phyloP scores from a whole-genome alignment of 2,329 filamentous ascomycete species.

The Dothiorella sarmentorum region DNA sequence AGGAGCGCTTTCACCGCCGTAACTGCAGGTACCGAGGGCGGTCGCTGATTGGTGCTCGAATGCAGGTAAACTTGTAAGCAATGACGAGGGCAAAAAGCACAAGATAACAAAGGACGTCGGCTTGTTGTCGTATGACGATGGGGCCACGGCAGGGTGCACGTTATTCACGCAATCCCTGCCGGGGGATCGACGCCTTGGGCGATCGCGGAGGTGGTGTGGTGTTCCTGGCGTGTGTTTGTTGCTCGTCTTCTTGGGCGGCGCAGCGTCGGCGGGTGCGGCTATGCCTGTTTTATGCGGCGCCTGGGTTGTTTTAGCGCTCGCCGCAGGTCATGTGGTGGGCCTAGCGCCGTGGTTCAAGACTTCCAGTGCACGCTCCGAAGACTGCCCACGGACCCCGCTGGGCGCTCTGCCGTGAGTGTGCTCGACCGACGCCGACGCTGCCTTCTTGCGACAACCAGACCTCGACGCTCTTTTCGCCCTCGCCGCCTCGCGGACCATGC shows the following conservation, averaged over 20 bases:
- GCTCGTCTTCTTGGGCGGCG: too few species aligned
- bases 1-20: too few species aligned
- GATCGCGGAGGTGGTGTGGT: neutral
- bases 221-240: constrained; percentile 4
- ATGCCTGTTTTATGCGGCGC: neutral
- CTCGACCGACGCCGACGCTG: neutral
- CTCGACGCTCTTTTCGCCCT: neutral
- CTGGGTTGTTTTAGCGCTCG: constrained; percentile 12
- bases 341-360: constrained; percentile 9
- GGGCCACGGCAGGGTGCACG: neutral
- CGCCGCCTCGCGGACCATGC: neutral
- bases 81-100: neutral
- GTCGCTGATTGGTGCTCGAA: neutral
- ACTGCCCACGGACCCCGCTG: constrained; percentile 10
- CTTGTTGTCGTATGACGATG: constrained; percentile 10
- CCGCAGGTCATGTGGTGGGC: neutral
- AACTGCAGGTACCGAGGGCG: constrained; percentile 7
- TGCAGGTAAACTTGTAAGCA: neutral
- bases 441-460: neutral
- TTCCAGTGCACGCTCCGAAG: neutral
- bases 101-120: neutral
- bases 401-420: constrained; percentile 3
- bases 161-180: constrained; percentile 11
- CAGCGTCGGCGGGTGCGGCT: too few species aligned
- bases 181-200: neutral